Evolutionary conservation across 1,139 yeast species (phyloP).

Genomic region (Hyphopichia burtonii): DNA sequence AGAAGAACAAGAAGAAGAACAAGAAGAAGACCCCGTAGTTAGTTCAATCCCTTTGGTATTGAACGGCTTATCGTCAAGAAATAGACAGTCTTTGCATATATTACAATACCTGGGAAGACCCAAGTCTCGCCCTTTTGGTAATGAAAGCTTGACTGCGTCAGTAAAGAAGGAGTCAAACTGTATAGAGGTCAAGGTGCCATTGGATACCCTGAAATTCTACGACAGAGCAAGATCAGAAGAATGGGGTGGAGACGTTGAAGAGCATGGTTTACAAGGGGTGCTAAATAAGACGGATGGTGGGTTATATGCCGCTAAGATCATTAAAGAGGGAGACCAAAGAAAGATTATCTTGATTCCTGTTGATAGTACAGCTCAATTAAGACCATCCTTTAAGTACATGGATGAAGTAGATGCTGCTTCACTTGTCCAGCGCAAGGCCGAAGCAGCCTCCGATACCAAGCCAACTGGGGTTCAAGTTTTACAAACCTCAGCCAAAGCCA

Average conservation of each 20-base stretch:
- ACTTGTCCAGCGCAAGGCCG: conserved; percentile 23
- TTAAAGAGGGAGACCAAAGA: conserved; percentile 19
- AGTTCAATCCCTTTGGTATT: conserved; percentile 68
- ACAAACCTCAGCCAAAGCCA: conserved; percentile 43
- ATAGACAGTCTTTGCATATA: conserved; percentile 32
- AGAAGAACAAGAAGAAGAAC: conserved; percentile 49
- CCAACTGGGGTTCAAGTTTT: conserved; percentile 43
- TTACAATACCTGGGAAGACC: conserved; percentile 77
- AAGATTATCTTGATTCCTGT: conserved; percentile 67
- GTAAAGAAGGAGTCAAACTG: conserved; percentile 58
- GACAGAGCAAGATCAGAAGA: conserved; percentile 61
- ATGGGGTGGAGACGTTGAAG: conserved; percentile 58
- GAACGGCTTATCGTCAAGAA: conserved; percentile 20
- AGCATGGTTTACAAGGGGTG: conserved; percentile 71
- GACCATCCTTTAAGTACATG: conserved; percentile 79
- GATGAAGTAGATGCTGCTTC: conserved; percentile 47
- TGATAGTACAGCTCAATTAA: conserved; percentile 67
- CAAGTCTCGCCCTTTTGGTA: conserved; percentile 43
- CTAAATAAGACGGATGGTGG: conserved; percentile 56
- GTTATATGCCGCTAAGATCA: conserved; percentile 35
- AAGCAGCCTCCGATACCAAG: conserved; percentile 26
- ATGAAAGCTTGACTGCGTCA: conserved; percentile 47
- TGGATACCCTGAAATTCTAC: conserved; percentile 62
- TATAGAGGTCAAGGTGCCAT: conserved; percentile 70
- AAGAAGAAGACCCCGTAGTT: conserved; percentile 72